Percentiles rank a stretch among this genome's conserved stretches.
Evolutionary conservation across 2,329 filamentous ascomycete genomes (phyloP).

Genomic region (Claviceps sp.): DNA sequence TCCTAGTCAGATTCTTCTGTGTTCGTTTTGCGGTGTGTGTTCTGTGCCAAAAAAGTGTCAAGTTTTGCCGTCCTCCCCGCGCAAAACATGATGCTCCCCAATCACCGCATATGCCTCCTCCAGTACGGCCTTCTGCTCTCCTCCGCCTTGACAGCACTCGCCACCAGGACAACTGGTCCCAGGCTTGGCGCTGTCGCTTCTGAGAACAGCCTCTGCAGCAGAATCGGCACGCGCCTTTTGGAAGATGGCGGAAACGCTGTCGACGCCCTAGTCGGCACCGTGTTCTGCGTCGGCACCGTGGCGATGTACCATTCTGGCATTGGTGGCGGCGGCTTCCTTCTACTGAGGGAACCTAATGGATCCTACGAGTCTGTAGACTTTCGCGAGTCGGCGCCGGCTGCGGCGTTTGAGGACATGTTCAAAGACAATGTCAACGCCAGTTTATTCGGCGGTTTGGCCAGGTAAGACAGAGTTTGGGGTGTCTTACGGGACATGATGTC

Average conservation of each 20-base stretch:
- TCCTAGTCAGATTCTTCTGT: background rate
- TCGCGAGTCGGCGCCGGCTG: constrained; percentile 69
- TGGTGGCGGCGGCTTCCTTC: constrained; percentile 67
- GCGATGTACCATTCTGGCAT: constrained; percentile 58
- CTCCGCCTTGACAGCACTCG: background rate
- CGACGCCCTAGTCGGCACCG: constrained; percentile 51
- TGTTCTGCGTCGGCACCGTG: constrained; percentile 49
- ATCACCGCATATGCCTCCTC: background rate
- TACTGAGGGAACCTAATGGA: constrained; percentile 51
- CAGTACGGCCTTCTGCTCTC: background rate
- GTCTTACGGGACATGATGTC: background rate
- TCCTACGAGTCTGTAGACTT: constrained; percentile 74
- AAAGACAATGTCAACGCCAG: constrained; percentile 51
- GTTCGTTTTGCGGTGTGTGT: background rate
- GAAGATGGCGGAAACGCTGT: constrained; percentile 51
- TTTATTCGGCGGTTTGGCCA: constrained; percentile 56
- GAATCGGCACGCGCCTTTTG: constrained; percentile 43
- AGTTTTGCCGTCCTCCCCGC: background rate
- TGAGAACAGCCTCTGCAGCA: constrained; percentile 44
- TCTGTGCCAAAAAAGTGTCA: background rate
- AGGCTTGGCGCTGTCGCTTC: constrained; percentile 46
- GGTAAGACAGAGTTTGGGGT: constrained; percentile 29
- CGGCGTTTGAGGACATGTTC: constrained; percentile 72
- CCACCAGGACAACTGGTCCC: background rate
- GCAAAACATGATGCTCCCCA: background rate